Evolutionary conservation across 2,329 filamentous ascomycete genomes (phyloP).

Genomic region (Niveomyces coronatus): DNA sequence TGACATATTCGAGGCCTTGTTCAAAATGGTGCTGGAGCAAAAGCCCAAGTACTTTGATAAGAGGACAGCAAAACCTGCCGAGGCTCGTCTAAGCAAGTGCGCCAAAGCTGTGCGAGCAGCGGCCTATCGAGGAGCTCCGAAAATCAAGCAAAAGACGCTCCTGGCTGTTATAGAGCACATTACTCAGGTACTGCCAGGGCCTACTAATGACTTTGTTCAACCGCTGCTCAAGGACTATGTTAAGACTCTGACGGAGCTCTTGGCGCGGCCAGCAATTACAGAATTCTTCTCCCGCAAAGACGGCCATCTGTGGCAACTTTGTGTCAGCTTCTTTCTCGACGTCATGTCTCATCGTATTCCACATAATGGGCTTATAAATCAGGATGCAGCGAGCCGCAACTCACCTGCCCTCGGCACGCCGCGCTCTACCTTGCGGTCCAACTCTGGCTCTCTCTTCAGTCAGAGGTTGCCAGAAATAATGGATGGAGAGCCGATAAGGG

Average conservation of each 20-base stretch:
- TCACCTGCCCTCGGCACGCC: slow-evolving; percentile 34
- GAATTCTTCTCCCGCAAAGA: slow-evolving; percentile 58
- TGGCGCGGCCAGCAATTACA: slow-evolving; percentile 65
- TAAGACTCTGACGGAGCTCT: slow-evolving; percentile 59
- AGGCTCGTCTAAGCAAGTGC: slow-evolving; percentile 53
- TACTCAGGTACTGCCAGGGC: slow-evolving; percentile 56
- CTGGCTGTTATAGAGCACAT: slow-evolving; percentile 73
- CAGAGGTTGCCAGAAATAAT: slow-evolving; percentile 18
- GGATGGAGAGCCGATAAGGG: slow-evolving; percentile 25
- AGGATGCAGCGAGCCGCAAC: slow-evolving; percentile 25
- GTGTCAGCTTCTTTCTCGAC: slow-evolving; percentile 61
- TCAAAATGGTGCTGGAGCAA: slow-evolving; percentile 57
- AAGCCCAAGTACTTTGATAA: slow-evolving; percentile 52
- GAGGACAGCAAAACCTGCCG: slow-evolving; percentile 34
- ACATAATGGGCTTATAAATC: slow-evolving; percentile 28
- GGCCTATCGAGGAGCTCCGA: slow-evolving; percentile 57
- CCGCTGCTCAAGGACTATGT: slow-evolving; percentile 68
- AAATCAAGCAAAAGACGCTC: slow-evolving; percentile 67
- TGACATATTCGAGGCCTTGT: slow-evolving; percentile 70
- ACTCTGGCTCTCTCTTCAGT: slow-evolving; percentile 18
- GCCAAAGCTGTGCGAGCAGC: slow-evolving; percentile 62
- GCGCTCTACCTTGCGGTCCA: slow-evolving; percentile 20
- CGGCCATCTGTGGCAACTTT: slow-evolving; percentile 54
- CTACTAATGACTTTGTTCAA: slow-evolving; percentile 52
- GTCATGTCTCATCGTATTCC: slow-evolving; percentile 42